These are phyloP conservation scores for Entomortierella parvispora DNA, from an alignment of 192 early-diverging fungal genomes.

Conservation along the genomic window DNA sequence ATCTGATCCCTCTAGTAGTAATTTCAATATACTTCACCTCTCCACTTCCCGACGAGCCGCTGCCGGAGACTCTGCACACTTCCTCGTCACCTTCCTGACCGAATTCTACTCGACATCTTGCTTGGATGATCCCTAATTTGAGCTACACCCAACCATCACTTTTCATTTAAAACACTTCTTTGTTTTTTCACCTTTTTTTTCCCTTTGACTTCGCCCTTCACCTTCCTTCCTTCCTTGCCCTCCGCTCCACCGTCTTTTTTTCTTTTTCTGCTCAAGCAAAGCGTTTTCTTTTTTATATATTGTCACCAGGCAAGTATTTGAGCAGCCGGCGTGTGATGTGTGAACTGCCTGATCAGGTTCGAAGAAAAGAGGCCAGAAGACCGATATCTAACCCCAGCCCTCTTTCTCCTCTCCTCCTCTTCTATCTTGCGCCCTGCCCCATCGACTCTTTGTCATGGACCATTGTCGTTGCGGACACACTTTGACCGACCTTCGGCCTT, in stretches of 20 bases:
- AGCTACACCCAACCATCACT: constrained; percentile 1
- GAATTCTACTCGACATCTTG: constrained; percentile 53
- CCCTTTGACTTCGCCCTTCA: not conserved
- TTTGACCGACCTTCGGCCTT: too few species aligned
- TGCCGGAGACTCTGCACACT: constrained; percentile 38
- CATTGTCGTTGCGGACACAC: too few species aligned
- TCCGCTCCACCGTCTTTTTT: constrained; percentile 1
- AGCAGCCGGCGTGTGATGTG: too few species aligned
- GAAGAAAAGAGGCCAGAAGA: too few species aligned
- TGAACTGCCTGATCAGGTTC: too few species aligned
- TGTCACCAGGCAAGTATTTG: too few species aligned
- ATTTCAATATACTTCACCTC: constrained; percentile 30
- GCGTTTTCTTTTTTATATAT: not conserved
- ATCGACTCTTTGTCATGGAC: too few species aligned
- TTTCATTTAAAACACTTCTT: too few species aligned
- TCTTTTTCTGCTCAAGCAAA: constrained; percentile 4
- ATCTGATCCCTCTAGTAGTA: constrained; percentile 50
- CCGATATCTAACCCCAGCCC: too few species aligned
- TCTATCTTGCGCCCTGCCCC: too few species aligned
- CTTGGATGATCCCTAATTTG: constrained; percentile 55
- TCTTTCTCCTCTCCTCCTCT: too few species aligned
- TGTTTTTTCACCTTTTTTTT: not conserved
- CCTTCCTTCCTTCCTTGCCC: not conserved
- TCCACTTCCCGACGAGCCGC: constrained; percentile 51
- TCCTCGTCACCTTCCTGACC: constrained; percentile 49